phyloP scores from a whole-genome alignment of 768 basidiomycete genomes.

The Boletus sensibilis region DNA sequence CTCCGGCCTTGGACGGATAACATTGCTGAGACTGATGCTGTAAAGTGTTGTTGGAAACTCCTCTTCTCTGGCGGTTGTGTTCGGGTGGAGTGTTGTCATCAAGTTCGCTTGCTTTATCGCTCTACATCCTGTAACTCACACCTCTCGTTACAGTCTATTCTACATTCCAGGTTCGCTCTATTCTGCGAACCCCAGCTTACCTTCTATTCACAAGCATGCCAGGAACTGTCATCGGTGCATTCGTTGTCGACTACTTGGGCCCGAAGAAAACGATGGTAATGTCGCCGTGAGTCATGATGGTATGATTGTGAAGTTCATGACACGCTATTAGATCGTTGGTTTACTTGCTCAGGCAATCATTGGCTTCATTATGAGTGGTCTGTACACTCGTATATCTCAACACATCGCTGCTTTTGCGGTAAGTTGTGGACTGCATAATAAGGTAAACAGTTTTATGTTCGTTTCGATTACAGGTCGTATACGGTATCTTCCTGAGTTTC shows the following conservation, averaged over 20 bases:
- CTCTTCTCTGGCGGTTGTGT: constrained; percentile 54
- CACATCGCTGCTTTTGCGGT: constrained; percentile 78
- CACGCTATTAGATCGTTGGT: constrained; percentile 53
- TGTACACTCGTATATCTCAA: constrained; percentile 59
- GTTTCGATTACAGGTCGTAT: constrained; percentile 55
- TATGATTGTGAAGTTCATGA: neutral
- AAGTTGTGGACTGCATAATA: constrained; percentile 20
- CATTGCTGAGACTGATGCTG: neutral
- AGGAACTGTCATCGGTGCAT: constrained; percentile 70
- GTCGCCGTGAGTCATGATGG: neutral
- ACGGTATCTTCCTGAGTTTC: constrained; percentile 87
- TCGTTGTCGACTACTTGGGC: constrained; percentile 71
- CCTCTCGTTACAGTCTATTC: constrained; percentile 43
- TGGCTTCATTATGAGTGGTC: constrained; percentile 89
- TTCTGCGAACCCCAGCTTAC: neutral
- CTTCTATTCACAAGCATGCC: constrained; percentile 4
- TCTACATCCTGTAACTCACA: constrained; percentile 1
- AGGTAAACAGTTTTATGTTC: neutral
- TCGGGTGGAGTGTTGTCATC: constrained; percentile 86
- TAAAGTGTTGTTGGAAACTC: constrained; percentile 57
- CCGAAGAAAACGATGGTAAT: constrained; percentile 74
- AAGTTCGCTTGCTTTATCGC: constrained; percentile 47
- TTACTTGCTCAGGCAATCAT: constrained; percentile 66
- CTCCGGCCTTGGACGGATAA: neutral
- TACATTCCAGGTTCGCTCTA: constrained; percentile 54